Conservation (phyloP, 805 yeast genomes). For the Zygotorulaspora florentina region DNA sequence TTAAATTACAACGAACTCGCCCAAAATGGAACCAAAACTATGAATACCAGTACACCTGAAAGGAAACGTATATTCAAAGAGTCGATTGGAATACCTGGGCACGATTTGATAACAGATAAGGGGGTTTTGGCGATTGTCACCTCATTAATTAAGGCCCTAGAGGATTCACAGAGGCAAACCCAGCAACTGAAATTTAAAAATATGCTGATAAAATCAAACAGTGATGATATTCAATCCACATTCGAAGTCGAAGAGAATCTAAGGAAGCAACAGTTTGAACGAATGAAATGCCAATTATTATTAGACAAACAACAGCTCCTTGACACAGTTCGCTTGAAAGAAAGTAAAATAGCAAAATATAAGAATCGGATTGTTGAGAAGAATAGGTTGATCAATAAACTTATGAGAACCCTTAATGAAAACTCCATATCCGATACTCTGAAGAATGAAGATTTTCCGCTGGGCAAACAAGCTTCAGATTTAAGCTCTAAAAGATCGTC, state of each 20-base stretch:
- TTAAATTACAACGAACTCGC: background rate
- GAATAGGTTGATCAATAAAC: conserved; percentile 42
- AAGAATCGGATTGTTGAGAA: conserved; percentile 41
- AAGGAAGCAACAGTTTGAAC: conserved; percentile 38
- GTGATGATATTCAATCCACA: conserved; percentile 23
- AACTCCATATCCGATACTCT: conserved; percentile 11
- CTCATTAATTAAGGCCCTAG: conserved; percentile 21
- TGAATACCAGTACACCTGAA: background rate
- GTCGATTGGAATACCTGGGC: background rate
- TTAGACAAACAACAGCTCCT: conserved; percentile 36
- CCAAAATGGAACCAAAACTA: background rate
- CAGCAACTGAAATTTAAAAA: conserved; percentile 37
- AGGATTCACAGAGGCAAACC: conserved; percentile 28
- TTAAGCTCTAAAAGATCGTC: conserved; percentile 6
- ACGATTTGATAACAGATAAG: conserved; percentile 4
- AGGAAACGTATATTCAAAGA: background rate
- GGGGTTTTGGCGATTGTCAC: conserved; percentile 14
- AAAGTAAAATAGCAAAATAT: conserved; percentile 43
- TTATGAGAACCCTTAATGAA: conserved; percentile 36
- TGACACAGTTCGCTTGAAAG: conserved; percentile 39
- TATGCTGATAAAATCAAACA: conserved; percentile 37
- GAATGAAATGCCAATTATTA: conserved; percentile 33
- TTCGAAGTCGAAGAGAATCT: conserved; percentile 29
- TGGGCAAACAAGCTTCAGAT: conserved; percentile 3
- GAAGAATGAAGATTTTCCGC: conserved; percentile 3